Conservation (phyloP, 2,329 filamentous ascomycete genomes). For the Fusarium denticulatum region DNA sequence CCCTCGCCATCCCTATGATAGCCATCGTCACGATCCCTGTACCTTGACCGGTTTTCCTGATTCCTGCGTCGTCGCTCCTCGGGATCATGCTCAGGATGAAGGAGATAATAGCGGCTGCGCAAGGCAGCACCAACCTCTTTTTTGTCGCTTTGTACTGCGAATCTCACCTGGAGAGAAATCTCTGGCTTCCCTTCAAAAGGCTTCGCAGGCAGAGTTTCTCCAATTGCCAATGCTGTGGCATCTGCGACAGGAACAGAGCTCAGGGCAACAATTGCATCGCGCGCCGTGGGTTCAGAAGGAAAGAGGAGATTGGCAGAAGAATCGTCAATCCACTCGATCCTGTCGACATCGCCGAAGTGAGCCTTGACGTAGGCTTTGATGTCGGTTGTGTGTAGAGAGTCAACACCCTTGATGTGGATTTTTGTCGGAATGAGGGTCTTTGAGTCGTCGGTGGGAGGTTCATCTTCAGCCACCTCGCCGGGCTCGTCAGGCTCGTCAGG, state of each 20-base stretch:
- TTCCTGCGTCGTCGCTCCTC: constrained; percentile 73
- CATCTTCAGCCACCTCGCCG: constrained; percentile 52
- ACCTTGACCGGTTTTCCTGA: constrained; percentile 67
- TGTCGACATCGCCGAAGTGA: constrained; percentile 69
- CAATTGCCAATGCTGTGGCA: constrained; percentile 62
- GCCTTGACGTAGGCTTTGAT: constrained; percentile 79
- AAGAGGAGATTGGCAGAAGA: constrained; percentile 89
- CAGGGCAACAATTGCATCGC: constrained; percentile 65
- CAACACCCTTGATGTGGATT: constrained; percentile 85
- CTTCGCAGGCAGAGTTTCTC: constrained; percentile 77
- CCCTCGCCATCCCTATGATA: constrained; percentile 50
- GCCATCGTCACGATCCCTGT: constrained; percentile 65
- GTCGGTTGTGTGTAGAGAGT: constrained; percentile 81
- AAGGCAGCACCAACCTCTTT: constrained; percentile 83
- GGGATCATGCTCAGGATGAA: constrained; percentile 89
- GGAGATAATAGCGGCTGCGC: constrained; percentile 89
- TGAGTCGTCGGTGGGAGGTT: constrained; percentile 40
- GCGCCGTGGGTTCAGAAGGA: constrained; percentile 61
- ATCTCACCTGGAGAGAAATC: constrained; percentile 74
- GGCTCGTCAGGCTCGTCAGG: constrained; percentile 51
- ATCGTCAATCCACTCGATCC: constrained; percentile 96
- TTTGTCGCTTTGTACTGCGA: constrained; percentile 78
- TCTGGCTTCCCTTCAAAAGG: constrained; percentile 74
- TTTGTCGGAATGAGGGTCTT: constrained; percentile 60
- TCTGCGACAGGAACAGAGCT: constrained; percentile 63